phyloP scores from a whole-genome alignment of 2,329 filamentous ascomycete species.

The Purpureocillium takamizusanense region DNA sequence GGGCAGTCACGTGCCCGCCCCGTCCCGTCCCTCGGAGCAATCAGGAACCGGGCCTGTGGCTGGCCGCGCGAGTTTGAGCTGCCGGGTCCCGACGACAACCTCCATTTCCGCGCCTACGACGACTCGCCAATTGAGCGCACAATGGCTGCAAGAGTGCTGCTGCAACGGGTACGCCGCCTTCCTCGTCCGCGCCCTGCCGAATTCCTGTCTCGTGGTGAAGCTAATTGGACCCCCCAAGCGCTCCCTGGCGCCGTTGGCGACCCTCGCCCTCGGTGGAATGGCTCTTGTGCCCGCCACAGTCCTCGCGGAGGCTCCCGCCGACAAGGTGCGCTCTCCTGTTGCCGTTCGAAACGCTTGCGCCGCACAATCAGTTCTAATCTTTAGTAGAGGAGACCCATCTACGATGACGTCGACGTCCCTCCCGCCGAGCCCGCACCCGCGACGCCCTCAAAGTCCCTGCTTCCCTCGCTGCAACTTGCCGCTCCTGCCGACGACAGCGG shows the following conservation, averaged over 20 bases:
- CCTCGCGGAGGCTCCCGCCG: constrained; percentile 40
- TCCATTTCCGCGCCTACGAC: constrained; percentile 13
- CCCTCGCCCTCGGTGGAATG: constrained; percentile 38
- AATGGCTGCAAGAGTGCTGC: constrained; percentile 52
- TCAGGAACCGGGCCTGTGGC: constrained; percentile 4
- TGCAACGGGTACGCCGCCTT: constrained; percentile 38
- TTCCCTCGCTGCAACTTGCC: constrained; percentile 17
- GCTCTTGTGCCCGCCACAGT: constrained; percentile 37
- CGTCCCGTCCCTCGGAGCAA: background rate
- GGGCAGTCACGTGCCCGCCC: constrained; percentile 5
- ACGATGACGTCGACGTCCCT: constrained; percentile 55
- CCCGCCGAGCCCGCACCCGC: constrained; percentile 13
- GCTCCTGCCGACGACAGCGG: constrained; percentile 19
- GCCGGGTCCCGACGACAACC: constrained; percentile 10
- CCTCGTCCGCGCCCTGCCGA: constrained; percentile 2
- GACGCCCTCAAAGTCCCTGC: constrained; percentile 10
- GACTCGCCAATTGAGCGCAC: constrained; percentile 33
- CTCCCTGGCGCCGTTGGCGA: constrained; percentile 44
- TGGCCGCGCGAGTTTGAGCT: background rate
- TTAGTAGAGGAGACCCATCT: constrained; percentile 60
- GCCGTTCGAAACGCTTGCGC: no score
- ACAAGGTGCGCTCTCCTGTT: constrained; percentile 20
- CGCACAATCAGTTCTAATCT: constrained; percentile 3
- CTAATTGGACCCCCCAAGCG: constrained; percentile 30
- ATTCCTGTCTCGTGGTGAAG: constrained; percentile 11